phyloP scores from a whole-genome alignment of 2,329 filamentous ascomycete species.

The Botrytis byssoidea region DNA sequence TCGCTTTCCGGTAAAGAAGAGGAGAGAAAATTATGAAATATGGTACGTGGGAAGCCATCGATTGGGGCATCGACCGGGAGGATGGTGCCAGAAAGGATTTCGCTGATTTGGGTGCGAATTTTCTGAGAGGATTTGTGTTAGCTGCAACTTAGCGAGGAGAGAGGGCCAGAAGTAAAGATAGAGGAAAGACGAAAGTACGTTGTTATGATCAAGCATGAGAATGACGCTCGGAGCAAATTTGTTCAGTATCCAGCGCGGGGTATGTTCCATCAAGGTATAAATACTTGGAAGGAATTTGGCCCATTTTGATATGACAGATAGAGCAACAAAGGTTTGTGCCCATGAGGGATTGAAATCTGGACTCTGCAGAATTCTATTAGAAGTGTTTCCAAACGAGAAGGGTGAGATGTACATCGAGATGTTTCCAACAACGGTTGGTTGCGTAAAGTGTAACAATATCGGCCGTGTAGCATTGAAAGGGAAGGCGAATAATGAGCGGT shows the following conservation, averaged over 20 bases:
- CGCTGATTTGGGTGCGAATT: constrained; percentile 7
- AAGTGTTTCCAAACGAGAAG: not conserved
- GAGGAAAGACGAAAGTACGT: not conserved
- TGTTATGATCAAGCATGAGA: not conserved
- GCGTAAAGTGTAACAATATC: constrained; percentile 30
- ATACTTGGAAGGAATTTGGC: not conserved
- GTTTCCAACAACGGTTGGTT: constrained; percentile 7
- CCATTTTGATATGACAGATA: not conserved
- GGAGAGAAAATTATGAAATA: constrained; percentile 29
- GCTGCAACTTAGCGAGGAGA: not conserved
- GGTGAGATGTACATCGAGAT: not conserved
- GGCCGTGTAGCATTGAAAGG: constrained; percentile 28
- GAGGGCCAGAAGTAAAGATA: not conserved
- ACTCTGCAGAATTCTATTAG: not conserved
- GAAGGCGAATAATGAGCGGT: constrained; percentile 25
- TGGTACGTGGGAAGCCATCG: constrained; percentile 20
- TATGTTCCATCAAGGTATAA: not conserved
- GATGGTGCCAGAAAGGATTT: constrained; percentile 3
- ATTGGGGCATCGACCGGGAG: constrained; percentile 15
- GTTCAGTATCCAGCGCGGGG: not conserved
- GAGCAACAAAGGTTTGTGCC: constrained; percentile 4
- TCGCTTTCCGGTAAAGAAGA: constrained; percentile 27
- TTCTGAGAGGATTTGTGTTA: not conserved
- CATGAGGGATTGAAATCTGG: constrained; percentile 30
- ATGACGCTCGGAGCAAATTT: not conserved